A percentile compares a stretch with the other conserved stretches of the same genome.
phyloP scores from a whole-genome alignment of 1,139 yeast species.

The Oligophagozyma castellii region DNA sequence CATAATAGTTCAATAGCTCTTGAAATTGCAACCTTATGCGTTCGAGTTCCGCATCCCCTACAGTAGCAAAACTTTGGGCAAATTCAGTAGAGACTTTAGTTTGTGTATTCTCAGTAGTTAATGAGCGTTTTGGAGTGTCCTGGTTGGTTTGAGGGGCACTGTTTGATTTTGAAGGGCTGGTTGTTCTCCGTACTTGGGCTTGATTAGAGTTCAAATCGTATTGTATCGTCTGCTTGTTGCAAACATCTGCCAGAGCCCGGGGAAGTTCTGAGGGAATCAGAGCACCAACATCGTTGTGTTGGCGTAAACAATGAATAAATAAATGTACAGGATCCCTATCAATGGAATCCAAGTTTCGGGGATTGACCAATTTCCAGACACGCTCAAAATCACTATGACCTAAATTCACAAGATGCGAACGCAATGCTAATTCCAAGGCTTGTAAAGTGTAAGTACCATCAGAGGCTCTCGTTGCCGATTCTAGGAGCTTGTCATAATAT shows the following conservation, averaged over 20 bases:
- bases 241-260: slow-evolving; percentile 81
- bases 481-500: slow-evolving; percentile 67
- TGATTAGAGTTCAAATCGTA: slow-evolving; percentile 50
- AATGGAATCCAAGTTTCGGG: slow-evolving; percentile 71
- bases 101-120: slow-evolving; percentile 10
- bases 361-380: slow-evolving; percentile 93
- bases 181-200: slow-evolving; percentile 25
- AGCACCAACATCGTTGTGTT: slow-evolving; percentile 66
- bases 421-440: slow-evolving; percentile 47
- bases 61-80: slow-evolving; percentile 33
- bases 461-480: slow-evolving; percentile 33
- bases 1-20: slow-evolving; percentile 61
- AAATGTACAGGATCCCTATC: slow-evolving; percentile 89
- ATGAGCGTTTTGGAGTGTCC: slow-evolving; percentile 13
- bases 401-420: slow-evolving; percentile 52
- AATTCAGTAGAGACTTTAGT: slow-evolving; percentile 40
- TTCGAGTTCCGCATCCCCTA: slow-evolving; percentile 31
- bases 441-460: slow-evolving; percentile 84
- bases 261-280: slow-evolving; percentile 91
- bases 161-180: slow-evolving; percentile 2
- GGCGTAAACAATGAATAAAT: slow-evolving; percentile 80
- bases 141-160: slow-evolving; percentile 10
- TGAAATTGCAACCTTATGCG: slow-evolving; percentile 64
- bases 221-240: slow-evolving; percentile 72
- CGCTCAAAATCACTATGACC: slow-evolving; percentile 80